phyloP scores from a whole-genome alignment of 192 early-diverging fungal species.

The Podila clonocystis region DNA sequence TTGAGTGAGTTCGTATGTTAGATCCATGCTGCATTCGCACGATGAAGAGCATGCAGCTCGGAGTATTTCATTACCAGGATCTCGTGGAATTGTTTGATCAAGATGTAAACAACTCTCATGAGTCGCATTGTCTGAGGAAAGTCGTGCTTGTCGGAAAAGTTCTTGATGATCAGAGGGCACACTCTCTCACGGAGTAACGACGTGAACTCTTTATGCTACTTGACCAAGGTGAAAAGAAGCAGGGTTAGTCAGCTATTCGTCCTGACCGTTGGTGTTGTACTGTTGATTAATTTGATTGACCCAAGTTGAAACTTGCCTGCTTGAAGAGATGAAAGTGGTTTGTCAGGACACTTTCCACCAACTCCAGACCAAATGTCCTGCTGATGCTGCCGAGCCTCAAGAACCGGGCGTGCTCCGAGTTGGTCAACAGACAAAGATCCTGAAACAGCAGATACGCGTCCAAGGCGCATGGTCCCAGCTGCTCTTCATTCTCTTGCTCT shows the following conservation, averaged over 20 bases:
- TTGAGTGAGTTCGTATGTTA: background rate
- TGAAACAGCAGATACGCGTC: conserved; percentile 93
- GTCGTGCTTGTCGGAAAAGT: conserved; percentile 90
- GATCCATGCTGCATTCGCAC: conserved; percentile 5
- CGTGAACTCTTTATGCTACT: conserved; percentile 77
- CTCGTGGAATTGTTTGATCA: conserved; percentile 81
- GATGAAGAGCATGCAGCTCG: background rate
- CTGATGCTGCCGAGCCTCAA: conserved; percentile 60
- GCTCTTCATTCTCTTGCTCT: conserved; percentile 28
- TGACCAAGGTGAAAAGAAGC: background rate
- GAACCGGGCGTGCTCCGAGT: conserved; percentile 74
- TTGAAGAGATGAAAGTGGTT: conserved; percentile 83
- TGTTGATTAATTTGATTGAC: too few species aligned
- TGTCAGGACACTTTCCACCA: conserved; percentile 90
- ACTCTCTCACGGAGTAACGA: conserved; percentile 80
- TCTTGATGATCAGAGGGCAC: conserved; percentile 90
- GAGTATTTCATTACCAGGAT: conserved; percentile 62
- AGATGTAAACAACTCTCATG: conserved; percentile 80
- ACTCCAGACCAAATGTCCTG: conserved; percentile 87
- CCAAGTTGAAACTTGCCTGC: conserved; percentile 56
- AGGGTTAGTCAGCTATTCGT: background rate
- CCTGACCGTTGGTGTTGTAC: background rate
- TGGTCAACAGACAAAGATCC: conserved; percentile 86
- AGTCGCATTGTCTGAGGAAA: conserved; percentile 87
- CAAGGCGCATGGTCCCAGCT: conserved; percentile 68